phyloP scores from a whole-genome alignment of 129 eudicot genomes.

The Kitagawia praeruptora region DNA sequence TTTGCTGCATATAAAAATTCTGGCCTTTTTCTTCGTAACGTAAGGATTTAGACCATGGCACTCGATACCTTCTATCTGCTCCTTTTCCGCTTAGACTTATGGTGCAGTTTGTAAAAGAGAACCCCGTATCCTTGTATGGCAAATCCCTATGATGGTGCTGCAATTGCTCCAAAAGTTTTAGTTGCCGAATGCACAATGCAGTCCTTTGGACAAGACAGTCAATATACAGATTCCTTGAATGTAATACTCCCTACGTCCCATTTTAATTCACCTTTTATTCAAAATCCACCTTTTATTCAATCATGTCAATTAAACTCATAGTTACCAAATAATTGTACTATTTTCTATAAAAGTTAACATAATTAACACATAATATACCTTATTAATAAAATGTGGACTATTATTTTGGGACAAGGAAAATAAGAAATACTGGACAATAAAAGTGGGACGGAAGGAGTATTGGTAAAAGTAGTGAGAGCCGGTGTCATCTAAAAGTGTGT shows the following conservation, averaged over 20 bases:
- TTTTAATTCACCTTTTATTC: too few species aligned
- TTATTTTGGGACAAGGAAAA: too few species aligned
- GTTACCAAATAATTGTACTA: too few species aligned
- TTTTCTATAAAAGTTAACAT: too few species aligned
- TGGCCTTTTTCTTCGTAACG: constrained; percentile 33
- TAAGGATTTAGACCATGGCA: constrained; percentile 34
- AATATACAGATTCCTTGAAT: too few species aligned
- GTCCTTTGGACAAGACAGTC: constrained; percentile 26
- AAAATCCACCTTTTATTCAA: too few species aligned
- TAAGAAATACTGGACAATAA: too few species aligned
- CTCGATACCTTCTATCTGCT: constrained; percentile 34
- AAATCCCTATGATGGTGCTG: constrained; percentile 62
- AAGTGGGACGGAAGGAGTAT: too few species aligned
- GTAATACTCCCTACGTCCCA: too few species aligned
- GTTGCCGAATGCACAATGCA: constrained; percentile 50
- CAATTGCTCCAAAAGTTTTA: constrained; percentile 50
- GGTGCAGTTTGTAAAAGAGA: constrained; percentile 43
- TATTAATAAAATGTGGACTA: too few species aligned
- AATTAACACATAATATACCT: too few species aligned
- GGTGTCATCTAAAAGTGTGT: constrained; percentile 49
- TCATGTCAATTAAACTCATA: too few species aligned
- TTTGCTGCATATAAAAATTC: background rate
- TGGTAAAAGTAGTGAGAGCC: constrained; percentile 44
- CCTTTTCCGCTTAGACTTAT: constrained; percentile 70
- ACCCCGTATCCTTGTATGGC: constrained; percentile 28